Base-by-base conservation (phyloP, 345 rosid genomes). In the Pugionium cornutum region DNA sequence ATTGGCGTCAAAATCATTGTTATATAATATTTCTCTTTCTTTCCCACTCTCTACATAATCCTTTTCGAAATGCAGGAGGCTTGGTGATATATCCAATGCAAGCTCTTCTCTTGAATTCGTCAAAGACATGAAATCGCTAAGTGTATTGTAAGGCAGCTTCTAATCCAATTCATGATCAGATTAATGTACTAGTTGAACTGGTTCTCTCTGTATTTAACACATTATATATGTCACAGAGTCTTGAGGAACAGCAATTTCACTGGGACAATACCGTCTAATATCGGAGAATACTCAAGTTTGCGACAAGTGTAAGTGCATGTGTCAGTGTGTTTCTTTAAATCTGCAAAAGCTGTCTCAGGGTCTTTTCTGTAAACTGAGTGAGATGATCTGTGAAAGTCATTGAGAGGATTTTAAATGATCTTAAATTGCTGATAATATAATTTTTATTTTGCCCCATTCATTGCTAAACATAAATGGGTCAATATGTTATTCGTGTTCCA, bases 31-130 rank as follows among this genome's bases (percentile, higher is more conserved):
- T 58, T 66, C 37, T 68, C n/a, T 62, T 53, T 50, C 34, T n/a
- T 25, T 27, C 42, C 1, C 35, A 54, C 44, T 59, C 6, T 51
- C 43, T n/a, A 43, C 0, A 26, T 58, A 45, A 58, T 11, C 9
- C 4, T 64, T 11, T 58, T 57, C 62, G 51, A 42, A 34, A 54
- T 58, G 34, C 10, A 88, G 95, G 90, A 81, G 81, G 76, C 80
- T 88, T 75, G 83, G 89, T 34, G 91, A 74, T 77, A 71, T 88
- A 39, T 69, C 83, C 47, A 81, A 83, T 65, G 87, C 70, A 55
- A 79, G 77, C 73, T 82, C 83, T 53, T 68, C 89, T 4, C 53
- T 85, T 66, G 83, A 63, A 53, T 80, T 88, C 66, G 67, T 88
- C 4, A 79, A 54, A 64, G 55, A 78, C 45, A 72, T 85, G 87